Conservation (phyloP, 495 filamentous ascomycete genomes). For the Terfezia claveryi region DNA sequence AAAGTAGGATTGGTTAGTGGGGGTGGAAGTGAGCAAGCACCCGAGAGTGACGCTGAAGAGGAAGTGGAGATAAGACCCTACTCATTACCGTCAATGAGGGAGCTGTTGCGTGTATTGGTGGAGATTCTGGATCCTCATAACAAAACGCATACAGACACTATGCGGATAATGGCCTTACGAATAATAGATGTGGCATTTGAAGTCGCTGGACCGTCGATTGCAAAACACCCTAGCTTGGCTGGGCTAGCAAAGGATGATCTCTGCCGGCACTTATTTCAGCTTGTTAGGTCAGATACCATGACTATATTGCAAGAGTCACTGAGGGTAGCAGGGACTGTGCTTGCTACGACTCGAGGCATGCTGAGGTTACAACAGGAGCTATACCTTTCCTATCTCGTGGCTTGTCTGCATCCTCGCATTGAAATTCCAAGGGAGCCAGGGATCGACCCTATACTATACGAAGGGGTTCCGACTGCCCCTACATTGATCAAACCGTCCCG, state of each 20-base stretch:
- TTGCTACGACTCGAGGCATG: conserved; percentile 78
- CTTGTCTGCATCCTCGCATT: conserved; percentile 75
- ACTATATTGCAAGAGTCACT: conserved; percentile 77
- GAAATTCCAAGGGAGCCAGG: conserved; percentile 78
- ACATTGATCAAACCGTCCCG: conserved; percentile 69
- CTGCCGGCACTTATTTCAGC: conserved; percentile 86
- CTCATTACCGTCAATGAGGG: conserved; percentile 75
- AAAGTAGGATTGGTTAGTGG: conserved; percentile 12
- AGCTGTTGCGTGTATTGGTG: conserved; percentile 86
- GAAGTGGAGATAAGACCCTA: conserved; percentile 57
- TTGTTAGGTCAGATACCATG: conserved; percentile 90
- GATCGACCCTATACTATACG: conserved; percentile 79
- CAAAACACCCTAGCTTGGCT: conserved; percentile 75
- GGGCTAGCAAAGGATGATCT: conserved; percentile 78
- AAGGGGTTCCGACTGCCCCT: conserved; percentile 77
- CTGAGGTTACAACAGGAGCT: conserved; percentile 94
- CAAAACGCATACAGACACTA: conserved; percentile 71
- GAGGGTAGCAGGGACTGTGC: conserved; percentile 69
- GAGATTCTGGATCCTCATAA: conserved; percentile 87
- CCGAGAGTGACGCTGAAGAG: conserved; percentile 14
- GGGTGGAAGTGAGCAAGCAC: conserved; percentile 6
- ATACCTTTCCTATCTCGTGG: conserved; percentile 81
- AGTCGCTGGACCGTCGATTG: conserved; percentile 87
- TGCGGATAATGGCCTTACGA: conserved; percentile 88
- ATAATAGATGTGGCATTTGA: conserved; percentile 97